Evolutionary conservation across 164 flowering plant species (phyloP), one percentile per base, ranked within the genome.

Genomic region (Tetrastigma voinierianum): DNA sequence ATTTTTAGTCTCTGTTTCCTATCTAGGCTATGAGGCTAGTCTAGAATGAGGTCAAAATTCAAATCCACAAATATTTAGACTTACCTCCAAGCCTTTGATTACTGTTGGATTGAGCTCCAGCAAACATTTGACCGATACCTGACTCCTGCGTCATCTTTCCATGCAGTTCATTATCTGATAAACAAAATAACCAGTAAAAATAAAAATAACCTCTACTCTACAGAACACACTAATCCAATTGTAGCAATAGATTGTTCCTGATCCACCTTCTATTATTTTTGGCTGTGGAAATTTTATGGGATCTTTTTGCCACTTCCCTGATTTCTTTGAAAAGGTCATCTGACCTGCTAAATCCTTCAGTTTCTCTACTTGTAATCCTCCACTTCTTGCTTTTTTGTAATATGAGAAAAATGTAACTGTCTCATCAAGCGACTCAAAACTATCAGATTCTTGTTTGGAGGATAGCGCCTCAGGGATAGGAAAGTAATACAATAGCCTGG

Each of bases 121-220:
- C 78, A 45, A 77, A 73, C 76, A 74, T 74, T 68, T 77, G 77
- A 7, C 65, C 81, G 48, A 77, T n/a, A n/a, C n/a, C n/a, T n/a
- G n/a, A 77, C 65, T 71, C 81, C 48, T 44, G n/a, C 65, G 53
- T 77, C 81, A 20, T 60, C 32, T 20, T 15, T 57, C 81, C 81
- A 77, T 32, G 76, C 15, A 19, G 32, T 32, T 69, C 64, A 23
- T 73, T 55, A 10, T 58, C 74, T 77, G 70, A 46, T 10, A 17
- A 65, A 13, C 1, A 51, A 61, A 61, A 62, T 11, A 24, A 43
- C 9, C 1, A 24, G 51, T 15, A 44, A 46, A 9, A 19, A 10
- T 10, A 10, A 5, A 1, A 13, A 24, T 21, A 7, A 10, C 62
- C 40, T 24, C 32, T 32, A 32, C 40, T 32, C 40, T 32, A 32